Evolutionary conservation across 192 early-diverging fungal genomes (phyloP), one percentile per base, ranked within the genome.

Genomic region (Diversispora eburnea): DNA sequence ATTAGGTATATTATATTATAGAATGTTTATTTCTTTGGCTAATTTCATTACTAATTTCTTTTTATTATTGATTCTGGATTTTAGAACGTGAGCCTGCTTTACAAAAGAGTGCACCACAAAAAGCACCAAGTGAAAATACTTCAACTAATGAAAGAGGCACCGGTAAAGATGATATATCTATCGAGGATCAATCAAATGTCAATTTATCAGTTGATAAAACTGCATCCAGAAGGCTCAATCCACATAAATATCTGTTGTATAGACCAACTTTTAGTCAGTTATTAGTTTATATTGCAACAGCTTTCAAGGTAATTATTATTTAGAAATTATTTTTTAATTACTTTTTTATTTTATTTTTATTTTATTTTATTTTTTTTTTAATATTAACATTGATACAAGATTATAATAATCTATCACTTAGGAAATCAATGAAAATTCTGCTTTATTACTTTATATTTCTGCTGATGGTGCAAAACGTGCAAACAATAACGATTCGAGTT

Each of bases 211-310:
- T 39, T 52, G 59, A 57, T 52, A 84, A 88, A 4, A 77, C 81
- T 62, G 61, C 55, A 8, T 67, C 57, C 8, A 84, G 83, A 56
- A 60, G 82, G 52, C 47, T 73, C 17, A 86, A 83, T 49, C 87
- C 83, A 3, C 94, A 96, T 85, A 99, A 99, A 76, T 96, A 97
- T 65, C 81, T 98, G 22, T 84, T 99, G 22, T 96, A 97, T 78
- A 83, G 92, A 76, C 95, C 96, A 10, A 91, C 92, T 1, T 86
- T 97, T 64, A 92, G 93, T 65, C 94, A 99, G 77, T 78, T 98
- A 47, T 86, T 95, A 83, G 87, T 96, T 45, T 97, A 96, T 76
- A 82, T 99, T 33, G 86, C 93, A 46, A 96, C 93, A 25, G 93
- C 94, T 8, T 98, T 95, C 83, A 94, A 94, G 85, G 91, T 91